Conservation (phyloP, 331 rosid species). For the Spiraea crenata region DNA sequence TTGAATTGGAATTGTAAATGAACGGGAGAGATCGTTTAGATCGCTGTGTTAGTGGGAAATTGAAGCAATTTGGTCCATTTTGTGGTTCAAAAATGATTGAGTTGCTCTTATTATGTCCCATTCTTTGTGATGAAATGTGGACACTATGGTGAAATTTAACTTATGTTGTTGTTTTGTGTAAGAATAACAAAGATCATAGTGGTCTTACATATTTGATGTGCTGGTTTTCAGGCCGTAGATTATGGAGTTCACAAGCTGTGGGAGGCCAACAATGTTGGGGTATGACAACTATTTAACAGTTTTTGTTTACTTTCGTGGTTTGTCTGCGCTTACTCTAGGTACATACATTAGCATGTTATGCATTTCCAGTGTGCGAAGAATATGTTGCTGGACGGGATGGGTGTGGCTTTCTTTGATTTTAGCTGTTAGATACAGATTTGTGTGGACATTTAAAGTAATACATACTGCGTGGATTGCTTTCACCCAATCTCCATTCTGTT, state of each 20-base stretch:
- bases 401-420: not conserved
- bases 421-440: not conserved
- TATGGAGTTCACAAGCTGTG: conserved; percentile 88
- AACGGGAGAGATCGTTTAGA: not conserved
- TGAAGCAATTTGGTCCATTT: not conserved
- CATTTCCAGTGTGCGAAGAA: not conserved
- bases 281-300: conserved; percentile 21
- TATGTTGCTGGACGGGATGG: not conserved
- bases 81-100: no score
- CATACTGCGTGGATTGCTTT: not conserved
- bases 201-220: not conserved
- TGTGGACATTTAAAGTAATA: not conserved
- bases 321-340: not conserved
- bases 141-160: not conserved
- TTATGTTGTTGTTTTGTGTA: no score
- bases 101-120: no score
- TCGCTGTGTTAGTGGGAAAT: not conserved
- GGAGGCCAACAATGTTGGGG: conserved; percentile 93
- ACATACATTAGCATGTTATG: not conserved
- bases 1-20: not conserved
- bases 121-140: no score
- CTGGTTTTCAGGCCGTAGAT: conserved; percentile 78
- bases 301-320: not conserved
- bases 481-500: not conserved
- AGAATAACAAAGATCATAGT: not conserved